Percentiles rank a stretch among this genome's conserved stretches.
These are phyloP conservation scores for Zygoascus biomembranicola DNA, from an alignment of 805 yeast species.

Conservation along the genomic window DNA sequence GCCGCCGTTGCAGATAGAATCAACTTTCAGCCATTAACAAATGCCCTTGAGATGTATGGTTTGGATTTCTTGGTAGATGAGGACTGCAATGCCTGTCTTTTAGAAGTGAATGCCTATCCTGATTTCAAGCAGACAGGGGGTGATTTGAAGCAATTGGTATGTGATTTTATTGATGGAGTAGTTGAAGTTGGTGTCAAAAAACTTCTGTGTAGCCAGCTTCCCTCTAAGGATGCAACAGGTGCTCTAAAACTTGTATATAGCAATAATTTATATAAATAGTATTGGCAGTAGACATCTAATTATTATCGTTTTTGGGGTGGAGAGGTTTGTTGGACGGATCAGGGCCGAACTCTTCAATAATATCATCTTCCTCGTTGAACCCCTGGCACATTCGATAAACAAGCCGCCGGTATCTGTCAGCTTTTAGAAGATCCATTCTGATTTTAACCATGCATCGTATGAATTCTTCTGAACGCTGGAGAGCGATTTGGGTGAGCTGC, in stretches of 20 bases:
- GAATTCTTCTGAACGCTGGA: slow-evolving; percentile 82
- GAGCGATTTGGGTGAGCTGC: slow-evolving; percentile 65
- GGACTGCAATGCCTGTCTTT: slow-evolving; percentile 42
- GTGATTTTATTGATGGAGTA: slow-evolving; percentile 54
- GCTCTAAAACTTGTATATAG: not conserved
- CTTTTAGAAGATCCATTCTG: slow-evolving; percentile 67
- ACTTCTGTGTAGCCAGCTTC: slow-evolving; percentile 6
- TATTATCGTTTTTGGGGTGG: not conserved
- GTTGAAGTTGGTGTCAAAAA: slow-evolving; percentile 44
- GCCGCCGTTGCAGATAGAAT: slow-evolving; percentile 79
- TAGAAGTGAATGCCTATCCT: slow-evolving; percentile 91
- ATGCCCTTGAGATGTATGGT: slow-evolving; percentile 84
- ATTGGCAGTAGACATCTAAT: not conserved
- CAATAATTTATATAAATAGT: slow-evolving; percentile 1
- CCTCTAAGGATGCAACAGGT: not conserved
- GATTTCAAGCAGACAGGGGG: slow-evolving; percentile 95
- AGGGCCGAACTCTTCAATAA: slow-evolving; percentile 14
- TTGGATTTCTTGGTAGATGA: slow-evolving; percentile 71
- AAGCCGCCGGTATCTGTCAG: slow-evolving; percentile 63
- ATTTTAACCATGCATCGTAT: slow-evolving; percentile 68
- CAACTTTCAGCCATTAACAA: slow-evolving; percentile 72
- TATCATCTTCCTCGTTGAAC: slow-evolving; percentile 49
- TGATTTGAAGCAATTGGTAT: slow-evolving; percentile 61
- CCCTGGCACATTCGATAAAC: slow-evolving; percentile 81
- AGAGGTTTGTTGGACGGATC: slow-evolving; percentile 4